Evolutionary conservation across 768 basidiomycete genomes (phyloP).

Genomic region (Termitomyces sp.): DNA sequence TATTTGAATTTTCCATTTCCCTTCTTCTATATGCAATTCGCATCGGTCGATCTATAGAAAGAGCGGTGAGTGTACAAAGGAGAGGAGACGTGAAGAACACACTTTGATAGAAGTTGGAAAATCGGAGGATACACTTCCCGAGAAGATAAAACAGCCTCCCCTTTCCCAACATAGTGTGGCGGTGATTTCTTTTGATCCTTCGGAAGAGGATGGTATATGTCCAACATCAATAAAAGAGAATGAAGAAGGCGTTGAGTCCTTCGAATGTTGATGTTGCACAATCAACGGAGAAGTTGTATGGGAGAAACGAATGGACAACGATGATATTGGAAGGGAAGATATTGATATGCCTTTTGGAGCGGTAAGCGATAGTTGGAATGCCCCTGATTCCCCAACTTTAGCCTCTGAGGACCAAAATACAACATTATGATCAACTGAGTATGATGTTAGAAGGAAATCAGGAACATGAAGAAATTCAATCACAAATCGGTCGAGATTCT

Average conservation of each 20-base stretch:
- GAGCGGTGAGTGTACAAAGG: slow-evolving; percentile 1
- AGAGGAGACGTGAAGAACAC: background rate
- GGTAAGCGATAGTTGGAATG: slow-evolving; percentile 71
- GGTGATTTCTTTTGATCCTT: slow-evolving; percentile 18
- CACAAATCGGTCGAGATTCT: slow-evolving; percentile 62
- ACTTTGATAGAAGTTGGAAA: slow-evolving; percentile 51
- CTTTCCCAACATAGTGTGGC: slow-evolving; percentile 55
- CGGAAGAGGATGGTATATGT: slow-evolving; percentile 20
- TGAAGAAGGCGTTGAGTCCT: slow-evolving; percentile 10
- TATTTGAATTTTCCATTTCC: slow-evolving; percentile 64
- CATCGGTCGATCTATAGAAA: slow-evolving; percentile 41
- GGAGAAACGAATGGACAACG: slow-evolving; percentile 57
- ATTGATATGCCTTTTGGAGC: slow-evolving; percentile 46
- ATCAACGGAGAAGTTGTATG: slow-evolving; percentile 38
- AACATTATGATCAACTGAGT: slow-evolving; percentile 55
- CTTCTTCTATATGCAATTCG: slow-evolving; percentile 48
- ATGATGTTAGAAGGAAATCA: slow-evolving; percentile 6
- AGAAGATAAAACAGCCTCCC: slow-evolving; percentile 49
- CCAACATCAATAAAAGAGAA: slow-evolving; percentile 47
- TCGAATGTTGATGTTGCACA: slow-evolving; percentile 36
- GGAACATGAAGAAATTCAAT: slow-evolving; percentile 17
- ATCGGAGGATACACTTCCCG: slow-evolving; percentile 52
- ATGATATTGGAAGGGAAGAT: slow-evolving; percentile 54
- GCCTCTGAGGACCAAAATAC: slow-evolving; percentile 70
- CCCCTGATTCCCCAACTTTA: slow-evolving; percentile 51